Evolutionary conservation across 2,329 filamentous ascomycete genomes (phyloP), one percentile per base, ranked within the genome.

Genomic region (Aspergillus fijiensis): DNA sequence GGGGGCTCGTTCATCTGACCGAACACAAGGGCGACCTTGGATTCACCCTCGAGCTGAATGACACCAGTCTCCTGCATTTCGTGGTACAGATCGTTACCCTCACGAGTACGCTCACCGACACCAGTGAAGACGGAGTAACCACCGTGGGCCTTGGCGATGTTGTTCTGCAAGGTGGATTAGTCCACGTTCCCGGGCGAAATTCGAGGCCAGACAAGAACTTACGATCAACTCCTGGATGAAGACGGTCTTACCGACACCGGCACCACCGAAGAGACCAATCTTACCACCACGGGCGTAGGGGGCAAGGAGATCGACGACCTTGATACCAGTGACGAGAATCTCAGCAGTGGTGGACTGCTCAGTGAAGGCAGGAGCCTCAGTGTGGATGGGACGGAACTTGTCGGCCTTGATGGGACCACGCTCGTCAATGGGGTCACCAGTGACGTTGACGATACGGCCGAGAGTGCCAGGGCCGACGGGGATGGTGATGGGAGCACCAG

Each of bases 1-100:
- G 95, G 95, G 80, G 95, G 95, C 86, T 99, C 95, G 88, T 99
- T 99, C 95, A 99, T 99, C 87, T 99, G 95, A 87, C 95, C 95
- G 85, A 99, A 99, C 72, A 99, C 95, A 72, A 99, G 85, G 68
- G 95, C 92, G 85, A 98, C 95, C 90, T 99, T 99, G 81, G 95
- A 98, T 76, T 97, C 94, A 82, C 95, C 95, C 69, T 99, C 95
- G 70, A 99, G 92, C 83, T 99, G 89, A 83, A 99, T 99, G 87
- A 99, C 95, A 78, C 91, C 92, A 72, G 95, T 99, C 85, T 99
- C 94, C 87, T 98, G 95, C 95, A 99, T 99, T 88, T 99, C 95
- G 85, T 99, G 94, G 90, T 99, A 99, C 87, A 99, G 83, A 89
- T 99, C 95, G 89, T 99, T 99, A 88, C 95, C 95, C 89, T 99